These are phyloP conservation scores for Agrocybe praecox DNA, from an alignment of 768 basidiomycete genomes.

Conservation along the genomic window DNA sequence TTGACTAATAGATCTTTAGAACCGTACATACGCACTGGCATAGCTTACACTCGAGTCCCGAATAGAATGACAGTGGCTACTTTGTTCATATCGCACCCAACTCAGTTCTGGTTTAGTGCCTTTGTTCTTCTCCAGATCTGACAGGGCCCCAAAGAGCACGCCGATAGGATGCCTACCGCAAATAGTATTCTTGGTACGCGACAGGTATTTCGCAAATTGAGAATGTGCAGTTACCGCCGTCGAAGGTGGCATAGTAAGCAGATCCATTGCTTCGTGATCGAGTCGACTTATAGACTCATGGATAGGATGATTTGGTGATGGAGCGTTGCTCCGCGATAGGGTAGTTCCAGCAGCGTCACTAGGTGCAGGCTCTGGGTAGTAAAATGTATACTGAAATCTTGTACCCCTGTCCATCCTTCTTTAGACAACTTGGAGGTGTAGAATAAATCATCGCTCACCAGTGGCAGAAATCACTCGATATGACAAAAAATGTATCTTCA, in stretches of 20 bases:
- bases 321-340: constrained; percentile 46
- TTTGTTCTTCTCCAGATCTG: constrained; percentile 50
- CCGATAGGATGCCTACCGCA: constrained; percentile 97
- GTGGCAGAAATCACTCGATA: constrained; percentile 98
- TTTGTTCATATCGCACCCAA: constrained; percentile 96
- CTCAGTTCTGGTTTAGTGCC: constrained; percentile 46
- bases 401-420: constrained; percentile 58
- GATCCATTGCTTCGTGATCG: constrained; percentile 85
- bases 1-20: constrained; percentile 38
- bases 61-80: constrained; percentile 67
- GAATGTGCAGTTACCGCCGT: constrained; percentile 56
- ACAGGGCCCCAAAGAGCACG: constrained; percentile 80
- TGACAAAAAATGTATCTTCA: constrained; percentile 82
- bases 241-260: constrained; percentile 60
- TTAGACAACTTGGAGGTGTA: background rate
- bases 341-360: constrained; percentile 46
- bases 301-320: constrained; percentile 62
- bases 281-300: constrained; percentile 81
- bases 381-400: constrained; percentile 86
- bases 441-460: constrained; percentile 58
- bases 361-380: constrained; percentile 68
- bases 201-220: constrained; percentile 68
- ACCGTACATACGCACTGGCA: constrained; percentile 82
- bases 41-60: constrained; percentile 94
- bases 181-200: constrained; percentile 88